These are phyloP conservation scores for Arabidopsis thaliana DNA, from an alignment of 345 rosid species.

Conservation along the genomic window TAIR10.1 NC_003074.8:2587501-2588000, in stretches of 20 bases:
- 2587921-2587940: constrained; percentile 95
- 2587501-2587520: constrained; percentile 82
- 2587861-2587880: neutral
- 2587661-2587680: constrained; percentile 91
- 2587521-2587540: constrained; percentile 81
- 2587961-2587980: constrained; percentile 90
- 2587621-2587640: neutral
- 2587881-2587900: constrained; percentile 87
- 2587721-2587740: constrained; percentile 89
- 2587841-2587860: neutral
- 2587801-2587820: constrained; percentile 20
- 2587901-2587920: constrained; percentile 94
- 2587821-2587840: neutral
- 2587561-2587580: neutral
- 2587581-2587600: neutral
- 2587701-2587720: constrained; percentile 86
- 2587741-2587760: constrained; percentile 91
- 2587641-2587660: constrained; percentile 71
- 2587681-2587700: constrained; percentile 88
- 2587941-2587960: constrained; percentile 99
- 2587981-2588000: constrained; percentile 94
- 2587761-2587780: constrained; percentile 81
- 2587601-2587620: neutral
- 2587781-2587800: constrained; percentile 13
- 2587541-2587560: neutral